Conservation (phyloP, 1,284 basidiomycete genomes). For the Ustilago loliicola region DNA sequence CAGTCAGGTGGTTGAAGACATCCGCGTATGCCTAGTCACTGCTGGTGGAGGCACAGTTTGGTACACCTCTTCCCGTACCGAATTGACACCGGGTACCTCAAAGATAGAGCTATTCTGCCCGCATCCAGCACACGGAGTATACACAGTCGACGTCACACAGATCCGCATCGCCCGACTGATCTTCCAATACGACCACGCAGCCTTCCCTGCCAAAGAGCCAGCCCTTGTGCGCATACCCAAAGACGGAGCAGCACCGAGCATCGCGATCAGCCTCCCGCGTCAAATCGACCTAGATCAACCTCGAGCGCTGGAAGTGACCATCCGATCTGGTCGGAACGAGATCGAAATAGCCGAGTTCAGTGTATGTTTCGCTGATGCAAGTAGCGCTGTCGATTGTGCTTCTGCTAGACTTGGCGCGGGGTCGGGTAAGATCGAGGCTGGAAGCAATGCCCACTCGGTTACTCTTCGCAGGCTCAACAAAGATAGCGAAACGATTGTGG, state of each 20-base stretch:
- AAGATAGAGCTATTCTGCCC: slow-evolving; percentile 51
- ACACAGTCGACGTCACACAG: slow-evolving; percentile 64
- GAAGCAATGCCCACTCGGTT: background rate
- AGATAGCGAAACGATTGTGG: slow-evolving; percentile 10
- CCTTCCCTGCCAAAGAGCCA: slow-evolving; percentile 14
- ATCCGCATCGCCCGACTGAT: slow-evolving; percentile 56
- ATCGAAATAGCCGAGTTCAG: slow-evolving; percentile 43
- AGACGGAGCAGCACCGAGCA: slow-evolving; percentile 56
- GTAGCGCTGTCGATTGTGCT: slow-evolving; percentile 10
- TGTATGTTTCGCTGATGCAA: slow-evolving; percentile 23
- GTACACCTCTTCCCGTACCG: slow-evolving; percentile 49
- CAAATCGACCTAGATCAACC: slow-evolving; percentile 56
- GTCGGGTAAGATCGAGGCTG: background rate
- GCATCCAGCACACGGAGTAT: slow-evolving; percentile 55
- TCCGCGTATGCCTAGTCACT: slow-evolving; percentile 58
- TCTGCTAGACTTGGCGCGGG: background rate
- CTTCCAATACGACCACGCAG: slow-evolving; percentile 56
- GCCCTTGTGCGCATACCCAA: slow-evolving; percentile 53
- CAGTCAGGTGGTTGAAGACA: slow-evolving; percentile 57
- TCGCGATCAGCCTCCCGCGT: slow-evolving; percentile 30
- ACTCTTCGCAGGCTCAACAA: slow-evolving; percentile 11
- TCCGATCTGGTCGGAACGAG: slow-evolving; percentile 53
- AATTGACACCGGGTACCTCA: slow-evolving; percentile 50
- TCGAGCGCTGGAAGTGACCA: slow-evolving; percentile 44
- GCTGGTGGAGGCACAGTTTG: slow-evolving; percentile 52